Base-by-base conservation (phyloP, 2,329 filamentous ascomycete species). In the Aspergillus candidus region DNA sequence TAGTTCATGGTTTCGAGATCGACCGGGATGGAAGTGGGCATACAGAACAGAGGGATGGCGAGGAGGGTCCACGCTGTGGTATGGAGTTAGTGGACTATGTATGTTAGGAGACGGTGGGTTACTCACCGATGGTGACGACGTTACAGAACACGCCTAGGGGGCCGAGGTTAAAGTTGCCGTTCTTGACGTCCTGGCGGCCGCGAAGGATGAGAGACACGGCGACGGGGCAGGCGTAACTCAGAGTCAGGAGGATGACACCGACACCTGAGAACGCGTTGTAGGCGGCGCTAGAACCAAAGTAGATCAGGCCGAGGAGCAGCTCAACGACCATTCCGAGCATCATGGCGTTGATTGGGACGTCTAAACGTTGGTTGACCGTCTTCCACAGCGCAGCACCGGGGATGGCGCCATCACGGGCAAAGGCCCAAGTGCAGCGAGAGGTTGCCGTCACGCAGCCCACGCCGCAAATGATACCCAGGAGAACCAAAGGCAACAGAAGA, bases 251-350 rank as follows among this genome's bases (percentile, higher is more conserved):
- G 60, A 89, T 88, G 10, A 85, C 88, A 2, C 84, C 86, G 0
- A 88, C 84, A 35, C 84, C 84, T 0, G 84, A 88, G 63, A 89
- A 89, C n/a, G 80, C 82, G 68, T 83, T 84, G 71, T 89, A 90
- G 0, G 86, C 86, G 0, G 84, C 83, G 0, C 78, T 76, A 1
- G 81, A 85, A n/a, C 86, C 86, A 51, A 89, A 87, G 70, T 86
- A 89, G 62, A 89, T 88, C 46, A 84, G 74, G 1, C 84, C 85
- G 0, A 90, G 75, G 13, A 86, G 66, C 53, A 81, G 84, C 61
- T 86, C 82, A 38, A 89, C 77, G 0, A 74, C 59, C 0, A 84
- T 83, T 0, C 83, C 84, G 2, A 90, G 71, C 4, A 80, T 67
- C 12, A 89, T 72, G 0, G 81, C 83, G 70, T 75, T 80, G 6